Evolutionary conservation across 2,329 filamentous ascomycete species (phyloP), one percentile per base, ranked within the genome.

Genomic region (Aspergillus proliferans): DNA sequence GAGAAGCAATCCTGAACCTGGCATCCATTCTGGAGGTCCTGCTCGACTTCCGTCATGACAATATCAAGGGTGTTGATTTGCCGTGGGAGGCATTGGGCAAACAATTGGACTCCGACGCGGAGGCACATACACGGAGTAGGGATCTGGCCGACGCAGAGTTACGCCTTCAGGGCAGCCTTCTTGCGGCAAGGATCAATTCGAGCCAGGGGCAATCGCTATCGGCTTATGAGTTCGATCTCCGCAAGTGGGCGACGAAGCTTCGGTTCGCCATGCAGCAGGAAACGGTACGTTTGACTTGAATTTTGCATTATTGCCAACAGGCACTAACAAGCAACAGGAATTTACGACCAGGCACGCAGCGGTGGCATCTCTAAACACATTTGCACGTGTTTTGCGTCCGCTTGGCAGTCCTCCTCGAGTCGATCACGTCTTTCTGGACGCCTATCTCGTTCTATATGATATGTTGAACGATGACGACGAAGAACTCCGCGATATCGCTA

Each of bases 391-490:
- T 22, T 81, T 64, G 39, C 60, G 57, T 41, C 54, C 58, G 7
- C 45, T 55, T 5, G 47, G 53, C 7, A 47, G 47, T 46, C 51
- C 47, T 36, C 60, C 61, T 43, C 43, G 58, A 36, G 56, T 52
- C 52, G 60, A 51, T 52, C 54, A 41, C 55, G 48, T 53, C 12
- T 70, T 81, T 30, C 66, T 88, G 1, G 72, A 80, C 1, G 72
- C 81, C 26, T 78, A 86, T 46, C 65, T 89, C 4, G 75, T 84
- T 3, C 71, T 92, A 1, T 91, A 93, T 67, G 84, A 89, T 62
- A 76, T 83, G 42, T 76, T 95, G 4, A 87, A 88, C 62, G 93
- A 97, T 63, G 92, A 97, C 63, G 92, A 97, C 62, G 88, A 95
- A 53, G 90, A 96, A 49, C 80, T 96, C 54, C 82, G 92, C 41